Percentiles rank a stretch among this genome's conserved stretches.
phyloP scores from a whole-genome alignment of 2,329 filamentous ascomycete genomes.

The Neofusicoccum cordaticola region DNA sequence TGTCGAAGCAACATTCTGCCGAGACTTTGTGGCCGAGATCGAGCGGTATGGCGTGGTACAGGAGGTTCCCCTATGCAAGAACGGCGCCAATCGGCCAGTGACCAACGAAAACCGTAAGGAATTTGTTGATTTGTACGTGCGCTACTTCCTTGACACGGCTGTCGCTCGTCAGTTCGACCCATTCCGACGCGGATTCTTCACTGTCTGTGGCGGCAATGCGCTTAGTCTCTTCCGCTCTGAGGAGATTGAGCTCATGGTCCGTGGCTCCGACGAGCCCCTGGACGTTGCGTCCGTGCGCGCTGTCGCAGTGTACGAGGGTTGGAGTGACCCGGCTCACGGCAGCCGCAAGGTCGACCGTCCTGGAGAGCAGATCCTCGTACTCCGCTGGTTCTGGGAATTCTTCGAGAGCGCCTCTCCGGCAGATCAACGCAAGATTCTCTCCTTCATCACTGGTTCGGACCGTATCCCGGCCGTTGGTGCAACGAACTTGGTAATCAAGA shows the following conservation, averaged over 20 bases:
- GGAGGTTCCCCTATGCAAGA: constrained; percentile 68
- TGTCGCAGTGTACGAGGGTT: constrained; percentile 80
- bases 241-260: constrained; percentile 83
- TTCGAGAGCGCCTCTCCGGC: constrained; percentile 64
- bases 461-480: constrained; percentile 86
- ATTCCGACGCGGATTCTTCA: constrained; percentile 92
- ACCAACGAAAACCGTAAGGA: constrained; percentile 77
- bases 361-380: constrained; percentile 47
- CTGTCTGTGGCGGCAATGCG: constrained; percentile 84
- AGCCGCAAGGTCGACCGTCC: constrained; percentile 26
- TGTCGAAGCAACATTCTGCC: constrained; percentile 74
- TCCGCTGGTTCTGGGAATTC: constrained; percentile 86
- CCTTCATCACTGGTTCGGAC: constrained; percentile 88
- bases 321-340: constrained; percentile 47
- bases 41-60: constrained; percentile 71
- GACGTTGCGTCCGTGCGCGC: constrained; percentile 73
- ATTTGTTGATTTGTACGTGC: constrained; percentile 82
- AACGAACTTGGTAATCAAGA: constrained; percentile 71
- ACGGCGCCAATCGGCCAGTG: constrained; percentile 46
- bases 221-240: constrained; percentile 83
- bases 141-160: constrained; percentile 73
- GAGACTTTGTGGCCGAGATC: constrained; percentile 75
- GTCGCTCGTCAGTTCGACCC: constrained; percentile 84
- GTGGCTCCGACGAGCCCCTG: constrained; percentile 79
- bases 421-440: constrained; percentile 74